Base-by-base conservation (phyloP, 75 land plant species). In the Gnetum montanum region DNA sequence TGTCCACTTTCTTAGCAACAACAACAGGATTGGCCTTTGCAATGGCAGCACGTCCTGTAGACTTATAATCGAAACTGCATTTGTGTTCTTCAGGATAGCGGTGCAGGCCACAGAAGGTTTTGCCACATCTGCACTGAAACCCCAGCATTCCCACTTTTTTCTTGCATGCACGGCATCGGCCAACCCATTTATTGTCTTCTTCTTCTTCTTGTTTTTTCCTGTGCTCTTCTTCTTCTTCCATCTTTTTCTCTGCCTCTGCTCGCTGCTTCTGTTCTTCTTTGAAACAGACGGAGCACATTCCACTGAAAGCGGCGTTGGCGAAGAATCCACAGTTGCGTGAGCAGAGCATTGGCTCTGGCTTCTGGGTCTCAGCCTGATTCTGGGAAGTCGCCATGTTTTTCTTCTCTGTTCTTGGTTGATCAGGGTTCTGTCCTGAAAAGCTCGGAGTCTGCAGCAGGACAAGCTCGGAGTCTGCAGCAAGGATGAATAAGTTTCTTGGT, bases 1-100 rank as follows among this genome's bases (percentile, higher is more conserved):
- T n/a, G n/a, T n/a, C n/a, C 63, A 13, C 29, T 61, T 6, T 48
- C n/a, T n/a, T n/a, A n/a, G n/a, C n/a, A n/a, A n/a, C n/a, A n/a
- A n/a, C 64, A 11, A 71, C 71, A 34, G 74, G 74, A 43, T 71
- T 71, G 20, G 71, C 74, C 58, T 71, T 71, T 8, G 74, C 71
- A 16, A 71, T 71, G 46, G 74, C 71, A 23, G 49, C 63, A 26
- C 71, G 61, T 6, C 71, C 74, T 16, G 59, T 63, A 1, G 74
- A 40, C 64, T 71, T 71, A 43, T 67, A 71, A 41, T 71, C 74
- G 58, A 46, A 65, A 18, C 70, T 23, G 41, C 74, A 71, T 26
- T 59, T 51, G 27, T 71, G 73, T 26, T 45, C 65, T 45, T 70
- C 73, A 3, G 73, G 58, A 57, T 70, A 66, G 2, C 73, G 61